These are phyloP conservation scores for Massariosphaeria phaeospora DNA, from an alignment of 495 filamentous ascomycete species.

Conservation along the genomic window DNA sequence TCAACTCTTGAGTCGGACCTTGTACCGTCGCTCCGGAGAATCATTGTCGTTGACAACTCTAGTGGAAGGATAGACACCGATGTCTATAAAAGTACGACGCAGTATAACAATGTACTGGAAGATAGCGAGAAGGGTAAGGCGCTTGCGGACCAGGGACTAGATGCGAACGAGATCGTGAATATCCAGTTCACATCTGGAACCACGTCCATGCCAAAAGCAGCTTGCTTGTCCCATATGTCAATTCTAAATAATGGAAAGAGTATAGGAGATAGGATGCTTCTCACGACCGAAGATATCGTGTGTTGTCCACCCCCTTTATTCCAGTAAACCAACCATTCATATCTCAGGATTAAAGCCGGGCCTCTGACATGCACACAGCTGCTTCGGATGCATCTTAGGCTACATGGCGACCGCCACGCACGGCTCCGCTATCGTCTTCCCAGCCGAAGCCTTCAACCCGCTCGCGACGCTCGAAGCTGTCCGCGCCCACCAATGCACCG, in stretches of 20 bases:
- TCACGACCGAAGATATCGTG: constrained; percentile 65
- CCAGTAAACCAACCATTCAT: constrained; percentile 45
- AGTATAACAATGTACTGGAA: constrained; percentile 53
- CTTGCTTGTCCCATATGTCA: constrained; percentile 74
- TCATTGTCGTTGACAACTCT: constrained; percentile 82
- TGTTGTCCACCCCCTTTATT: constrained; percentile 87
- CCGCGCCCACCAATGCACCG: constrained; percentile 71
- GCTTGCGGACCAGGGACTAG: constrained; percentile 48
- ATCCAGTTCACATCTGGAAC: constrained; percentile 98
- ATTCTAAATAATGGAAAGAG: constrained; percentile 88
- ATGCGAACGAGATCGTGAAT: constrained; percentile 71
- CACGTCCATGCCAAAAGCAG: constrained; percentile 84
- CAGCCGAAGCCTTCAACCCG: constrained; percentile 82
- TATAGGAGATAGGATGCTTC: constrained; percentile 77
- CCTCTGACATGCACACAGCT: constrained; percentile 38
- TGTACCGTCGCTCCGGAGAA: constrained; percentile 62
- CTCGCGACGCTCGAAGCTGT: constrained; percentile 63
- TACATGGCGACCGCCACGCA: constrained; percentile 94
- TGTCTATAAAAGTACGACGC: constrained; percentile 47
- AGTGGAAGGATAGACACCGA: constrained; percentile 50
- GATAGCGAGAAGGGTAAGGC: constrained; percentile 39
- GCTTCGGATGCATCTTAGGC: constrained; percentile 85
- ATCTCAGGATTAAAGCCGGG: neutral
- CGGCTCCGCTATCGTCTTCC: constrained; percentile 75
- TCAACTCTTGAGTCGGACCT: constrained; percentile 55